Evolutionary conservation across 2,329 filamentous ascomycete species (phyloP).

Genomic region (Acarospora socialis): DNA sequence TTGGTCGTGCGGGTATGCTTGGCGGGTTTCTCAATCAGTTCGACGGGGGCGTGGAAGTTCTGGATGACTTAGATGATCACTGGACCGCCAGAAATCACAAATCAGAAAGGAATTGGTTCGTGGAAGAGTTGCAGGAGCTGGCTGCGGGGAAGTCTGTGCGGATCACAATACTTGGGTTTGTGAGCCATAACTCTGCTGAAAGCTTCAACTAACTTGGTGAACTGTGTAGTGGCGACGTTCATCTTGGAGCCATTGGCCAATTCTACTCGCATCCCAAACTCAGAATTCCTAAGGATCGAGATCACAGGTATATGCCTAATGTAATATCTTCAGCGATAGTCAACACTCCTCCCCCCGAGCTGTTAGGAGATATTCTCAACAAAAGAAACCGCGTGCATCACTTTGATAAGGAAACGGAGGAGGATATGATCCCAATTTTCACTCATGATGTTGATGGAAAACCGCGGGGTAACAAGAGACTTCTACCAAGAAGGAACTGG

Average conservation of each 20-base stretch:
- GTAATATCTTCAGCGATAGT: conserved; percentile 88
- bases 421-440: conserved; percentile 93
- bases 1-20: conserved; percentile 68
- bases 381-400: conserved; percentile 69
- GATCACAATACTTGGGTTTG: conserved; percentile 68
- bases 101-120: conserved; percentile 67
- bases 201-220: too few species aligned
- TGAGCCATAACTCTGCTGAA: conserved; percentile 7
- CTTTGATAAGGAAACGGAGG: conserved; percentile 57
- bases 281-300: conserved; percentile 68
- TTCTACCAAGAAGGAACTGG: conserved; percentile 88
- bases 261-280: conserved; percentile 88
- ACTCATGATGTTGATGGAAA: conserved; percentile 78
- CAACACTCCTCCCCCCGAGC: conserved; percentile 74
- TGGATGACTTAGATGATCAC: conserved; percentile 88
- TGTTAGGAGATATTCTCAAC: conserved; percentile 84
- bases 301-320: conserved; percentile 95
- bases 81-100: conserved; percentile 97
- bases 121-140: conserved; percentile 84
- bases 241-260: conserved; percentile 80
- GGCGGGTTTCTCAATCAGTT: conserved; percentile 74
- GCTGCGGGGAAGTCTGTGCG: conserved; percentile 86
- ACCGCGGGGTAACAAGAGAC: conserved; percentile 74
- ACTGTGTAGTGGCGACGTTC: conserved; percentile 76
- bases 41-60: conserved; percentile 79